A percentile compares a stretch with the other conserved stretches of the same genome.
These are phyloP conservation scores for Aspergillus costaricaensis DNA, from an alignment of 2,329 filamentous ascomycete species.

Conservation along the genomic window DNA sequence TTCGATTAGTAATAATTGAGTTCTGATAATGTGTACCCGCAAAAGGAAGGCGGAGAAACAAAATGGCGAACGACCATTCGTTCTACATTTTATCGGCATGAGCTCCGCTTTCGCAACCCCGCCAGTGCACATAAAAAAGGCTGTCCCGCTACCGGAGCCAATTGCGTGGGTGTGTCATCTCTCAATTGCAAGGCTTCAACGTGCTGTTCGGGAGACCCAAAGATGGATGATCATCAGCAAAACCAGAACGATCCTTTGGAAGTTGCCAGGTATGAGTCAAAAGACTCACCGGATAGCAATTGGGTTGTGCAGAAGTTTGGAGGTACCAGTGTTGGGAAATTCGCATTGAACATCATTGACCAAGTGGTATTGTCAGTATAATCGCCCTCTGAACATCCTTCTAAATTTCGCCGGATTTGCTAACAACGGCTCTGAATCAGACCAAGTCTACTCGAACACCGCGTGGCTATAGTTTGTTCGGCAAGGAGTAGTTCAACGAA, in stretches of 20 bases:
- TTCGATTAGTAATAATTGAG: neutral
- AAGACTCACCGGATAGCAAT: constrained; percentile 34
- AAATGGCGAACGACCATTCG: constrained; percentile 18
- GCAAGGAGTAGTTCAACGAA: constrained; percentile 94
- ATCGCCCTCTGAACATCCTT: constrained; percentile 6
- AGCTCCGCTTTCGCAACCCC: constrained; percentile 33
- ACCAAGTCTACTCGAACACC: constrained; percentile 64
- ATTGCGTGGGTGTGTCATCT: constrained; percentile 12
- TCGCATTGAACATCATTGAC: constrained; percentile 72
- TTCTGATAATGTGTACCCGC: constrained; percentile 19
- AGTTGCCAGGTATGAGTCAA: constrained; percentile 17
- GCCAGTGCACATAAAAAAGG: constrained; percentile 27
- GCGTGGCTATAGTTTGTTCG: constrained; percentile 91
- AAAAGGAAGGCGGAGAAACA: constrained; percentile 19
- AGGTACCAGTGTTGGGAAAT: constrained; percentile 94
- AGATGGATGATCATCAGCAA: constrained; percentile 21
- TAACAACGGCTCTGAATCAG: constrained; percentile 40
- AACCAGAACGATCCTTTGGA: constrained; percentile 17
- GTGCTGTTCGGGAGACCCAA: constrained; percentile 9
- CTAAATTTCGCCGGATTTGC: neutral
- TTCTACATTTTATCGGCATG: constrained; percentile 24
- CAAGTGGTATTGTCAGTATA: constrained; percentile 65
- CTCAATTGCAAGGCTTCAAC: constrained; percentile 14
- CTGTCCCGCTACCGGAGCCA: constrained; percentile 22
- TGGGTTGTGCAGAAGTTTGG: constrained; percentile 97